Conservation (phyloP, 2,329 filamentous ascomycete species). For the Exophiala viscosa region DNA sequence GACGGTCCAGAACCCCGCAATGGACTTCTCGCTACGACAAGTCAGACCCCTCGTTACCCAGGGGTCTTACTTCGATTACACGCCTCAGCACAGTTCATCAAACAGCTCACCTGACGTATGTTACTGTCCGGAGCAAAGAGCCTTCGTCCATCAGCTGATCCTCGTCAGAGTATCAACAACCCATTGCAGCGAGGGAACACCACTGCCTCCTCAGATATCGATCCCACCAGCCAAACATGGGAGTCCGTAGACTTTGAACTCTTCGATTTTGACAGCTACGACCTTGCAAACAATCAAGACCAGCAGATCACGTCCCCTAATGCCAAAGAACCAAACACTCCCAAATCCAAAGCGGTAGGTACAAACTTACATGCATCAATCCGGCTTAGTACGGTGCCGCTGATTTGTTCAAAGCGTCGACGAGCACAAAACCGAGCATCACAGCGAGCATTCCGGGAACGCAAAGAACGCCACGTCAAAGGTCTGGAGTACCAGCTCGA, state of each 20-base stretch:
- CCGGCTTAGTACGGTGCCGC: background rate
- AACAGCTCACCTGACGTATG: conserved; percentile 7
- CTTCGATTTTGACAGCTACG: background rate
- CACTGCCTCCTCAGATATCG: background rate
- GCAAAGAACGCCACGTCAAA: conserved; percentile 85
- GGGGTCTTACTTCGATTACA: background rate
- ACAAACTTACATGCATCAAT: background rate
- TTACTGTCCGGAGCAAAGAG: background rate
- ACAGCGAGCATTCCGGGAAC: conserved; percentile 85
- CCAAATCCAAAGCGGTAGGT: conserved; percentile 11
- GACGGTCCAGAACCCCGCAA: background rate
- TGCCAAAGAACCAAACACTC: conserved; percentile 1
- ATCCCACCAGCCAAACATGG: background rate
- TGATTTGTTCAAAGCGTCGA: conserved; percentile 61
- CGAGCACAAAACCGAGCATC: conserved; percentile 93
- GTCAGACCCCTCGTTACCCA: background rate
- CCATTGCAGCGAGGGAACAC: background rate
- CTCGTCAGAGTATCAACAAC: background rate
- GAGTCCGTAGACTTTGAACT: background rate
- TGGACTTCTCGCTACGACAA: conserved; percentile 3
- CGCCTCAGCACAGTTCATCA: background rate
- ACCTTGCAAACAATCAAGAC: background rate
- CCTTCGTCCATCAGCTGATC: background rate
- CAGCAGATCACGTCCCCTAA: background rate
- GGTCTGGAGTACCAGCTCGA: conserved; percentile 74